phyloP scores from a whole-genome alignment of 352 stramenopile genomes.

The Thraustochytrium striatum region DNA sequence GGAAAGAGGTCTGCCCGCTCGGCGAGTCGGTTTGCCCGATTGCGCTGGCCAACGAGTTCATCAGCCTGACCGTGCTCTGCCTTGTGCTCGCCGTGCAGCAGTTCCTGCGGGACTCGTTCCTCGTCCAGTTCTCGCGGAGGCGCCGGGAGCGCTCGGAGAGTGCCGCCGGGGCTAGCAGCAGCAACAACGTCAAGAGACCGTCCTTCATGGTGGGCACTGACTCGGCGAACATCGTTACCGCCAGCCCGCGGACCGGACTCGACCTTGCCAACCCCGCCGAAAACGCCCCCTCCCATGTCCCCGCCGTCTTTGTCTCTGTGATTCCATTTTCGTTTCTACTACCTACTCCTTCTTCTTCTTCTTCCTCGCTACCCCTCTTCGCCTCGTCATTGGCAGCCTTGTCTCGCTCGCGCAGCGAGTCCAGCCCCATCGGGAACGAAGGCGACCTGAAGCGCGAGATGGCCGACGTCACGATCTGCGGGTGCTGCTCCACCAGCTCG shows the following conservation, averaged over 20 bases:
- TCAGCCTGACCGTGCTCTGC: background rate
- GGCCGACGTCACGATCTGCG: constrained; percentile 1
- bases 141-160: background rate
- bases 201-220: no score
- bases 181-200: no score
- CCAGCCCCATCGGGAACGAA: no score
- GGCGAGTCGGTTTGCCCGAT: background rate
- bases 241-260: background rate
- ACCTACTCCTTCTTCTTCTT: no score
- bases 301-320: background rate
- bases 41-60: background rate
- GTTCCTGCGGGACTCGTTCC: background rate
- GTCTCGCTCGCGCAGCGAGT: no score
- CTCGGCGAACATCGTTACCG: background rate
- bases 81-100: background rate
- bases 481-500: constrained; percentile 10
- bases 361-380: no score
- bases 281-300: background rate
- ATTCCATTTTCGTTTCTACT: background rate
- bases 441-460: no score
- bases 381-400: no score
- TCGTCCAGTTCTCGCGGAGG: background rate
- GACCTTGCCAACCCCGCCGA: background rate
- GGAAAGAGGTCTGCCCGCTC: background rate
- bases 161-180: background rate